Evolutionary conservation across 768 basidiomycete genomes (phyloP).

Genomic region (Kwoniella bestiolae): DNA sequence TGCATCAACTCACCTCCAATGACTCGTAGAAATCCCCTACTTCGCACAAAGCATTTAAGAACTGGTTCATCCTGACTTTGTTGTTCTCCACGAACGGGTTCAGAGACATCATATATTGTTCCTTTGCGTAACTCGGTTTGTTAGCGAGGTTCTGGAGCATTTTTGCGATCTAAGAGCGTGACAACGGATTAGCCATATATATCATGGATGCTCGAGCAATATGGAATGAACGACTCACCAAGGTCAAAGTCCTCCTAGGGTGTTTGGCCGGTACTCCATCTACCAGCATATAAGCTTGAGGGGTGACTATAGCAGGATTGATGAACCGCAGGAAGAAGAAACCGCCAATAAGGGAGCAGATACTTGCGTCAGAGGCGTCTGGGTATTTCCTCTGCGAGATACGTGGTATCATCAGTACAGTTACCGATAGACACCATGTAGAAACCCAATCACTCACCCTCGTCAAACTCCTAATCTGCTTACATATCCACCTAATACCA

Average conservation of each 20-base stretch:
- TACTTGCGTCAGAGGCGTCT: slow-evolving; percentile 96
- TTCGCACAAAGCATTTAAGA: slow-evolving; percentile 94
- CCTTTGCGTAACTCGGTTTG: slow-evolving; percentile 96
- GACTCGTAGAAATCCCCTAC: slow-evolving; percentile 99
- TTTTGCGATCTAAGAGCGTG: slow-evolving; percentile 79
- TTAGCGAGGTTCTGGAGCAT: slow-evolving; percentile 99
- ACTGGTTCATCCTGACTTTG: slow-evolving; percentile 95
- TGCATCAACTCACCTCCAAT: slow-evolving; percentile 71
- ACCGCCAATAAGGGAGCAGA: slow-evolving; percentile 97
- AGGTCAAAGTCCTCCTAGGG: slow-evolving; percentile 90
- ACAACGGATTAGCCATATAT: neutral
- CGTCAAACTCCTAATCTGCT: slow-evolving; percentile 95
- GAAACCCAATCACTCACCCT: slow-evolving; percentile 75
- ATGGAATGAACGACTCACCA: slow-evolving; percentile 62
- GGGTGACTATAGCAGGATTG: slow-evolving; percentile 98
- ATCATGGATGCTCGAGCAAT: too few relatives aligned
- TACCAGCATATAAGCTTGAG: slow-evolving; percentile 99
- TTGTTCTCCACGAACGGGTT: slow-evolving; percentile 99
- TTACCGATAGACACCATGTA: neutral
- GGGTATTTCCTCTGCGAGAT: slow-evolving; percentile 78
- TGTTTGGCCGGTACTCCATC: slow-evolving; percentile 98
- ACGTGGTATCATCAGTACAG: too few relatives aligned
- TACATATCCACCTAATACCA: slow-evolving; percentile 99
- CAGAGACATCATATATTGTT: slow-evolving; percentile 96
- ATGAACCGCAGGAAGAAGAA: slow-evolving; percentile 99